Evolutionary conservation across 805 yeast species (phyloP), one percentile per base, ranked within the genome.

Genomic region (Candida michaelii): DNA sequence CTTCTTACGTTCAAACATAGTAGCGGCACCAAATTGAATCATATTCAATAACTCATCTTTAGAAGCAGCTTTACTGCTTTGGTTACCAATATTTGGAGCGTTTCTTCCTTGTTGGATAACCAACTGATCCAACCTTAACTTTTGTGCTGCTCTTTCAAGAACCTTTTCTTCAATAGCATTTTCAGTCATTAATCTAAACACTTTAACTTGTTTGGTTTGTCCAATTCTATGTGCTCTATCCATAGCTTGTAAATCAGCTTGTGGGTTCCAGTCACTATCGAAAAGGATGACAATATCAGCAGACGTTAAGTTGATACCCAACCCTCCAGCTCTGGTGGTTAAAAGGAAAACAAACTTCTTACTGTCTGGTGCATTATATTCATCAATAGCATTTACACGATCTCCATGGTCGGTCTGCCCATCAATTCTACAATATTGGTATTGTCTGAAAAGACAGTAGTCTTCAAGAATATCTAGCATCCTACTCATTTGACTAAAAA

Each of bases 191-290:
- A 85, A 77, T 63, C 95, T 71, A 56, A 80, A 85, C 2, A 85
- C 93, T 55, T 78, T 81, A 21, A 85, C 95, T 59, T 85, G 95
- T 51, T 85, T 85, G 34, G 83, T 85, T 60, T 85, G 95, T 5
- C 95, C 95, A 57, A 85, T 85, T 72, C 95, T 77, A 62, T 85
- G 95, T 0, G 93, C 93, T 68, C 95, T 76, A 59, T 85, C 95
- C 93, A 85, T 85, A 1, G 91, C 91, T 62, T 85, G 95, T 50
- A 85, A 73, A 71, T 85, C 95, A 3, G 91, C 93, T 57, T 85
- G 95, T 1, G 95, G 95, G 52, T 85, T 85, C 95, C 95, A 85
- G 60, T 85, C 95, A 3, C 89, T 82, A 63, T 85, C 95, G 57
- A 71, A 85, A 34, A 85, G 62, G 2, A 85, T 76, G 36, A 85